phyloP scores from a whole-genome alignment of 305 asterid genomes.

The Petunia hybrid region DNA sequence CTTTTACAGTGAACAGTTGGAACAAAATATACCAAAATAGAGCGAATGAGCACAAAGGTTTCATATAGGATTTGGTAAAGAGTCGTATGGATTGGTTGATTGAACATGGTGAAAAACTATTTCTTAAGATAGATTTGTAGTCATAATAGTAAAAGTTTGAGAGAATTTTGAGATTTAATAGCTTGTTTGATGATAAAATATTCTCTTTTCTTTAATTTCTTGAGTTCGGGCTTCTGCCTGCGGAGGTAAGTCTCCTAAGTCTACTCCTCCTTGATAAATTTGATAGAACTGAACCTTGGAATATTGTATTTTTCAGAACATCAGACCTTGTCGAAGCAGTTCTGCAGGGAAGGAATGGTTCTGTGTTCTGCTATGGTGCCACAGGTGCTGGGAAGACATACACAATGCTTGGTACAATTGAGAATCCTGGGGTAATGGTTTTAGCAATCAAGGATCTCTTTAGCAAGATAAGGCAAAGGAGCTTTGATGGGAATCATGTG shows the following conservation, averaged over 20 bases:
- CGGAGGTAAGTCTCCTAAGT: neutral
- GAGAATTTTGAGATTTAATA: neutral
- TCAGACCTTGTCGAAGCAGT: conserved; percentile 74
- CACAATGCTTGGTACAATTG: conserved; percentile 69
- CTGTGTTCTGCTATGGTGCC: conserved; percentile 74
- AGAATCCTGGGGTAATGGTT: conserved; percentile 74
- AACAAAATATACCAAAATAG: neutral
- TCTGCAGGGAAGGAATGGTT: conserved; percentile 67
- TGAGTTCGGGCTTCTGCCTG: neutral
- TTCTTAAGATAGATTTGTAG: neutral
- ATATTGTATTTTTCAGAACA: conserved; percentile 52
- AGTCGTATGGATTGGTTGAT: conserved; percentile 13
- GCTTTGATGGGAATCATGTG: conserved; percentile 60
- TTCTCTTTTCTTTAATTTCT: neutral
- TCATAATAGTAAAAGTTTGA: neutral
- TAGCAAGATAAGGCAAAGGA: conserved; percentile 55
- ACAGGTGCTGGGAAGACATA: conserved; percentile 77
- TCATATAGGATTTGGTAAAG: too few relatives aligned
- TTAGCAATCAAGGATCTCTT: conserved; percentile 73
- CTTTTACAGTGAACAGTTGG: neutral
- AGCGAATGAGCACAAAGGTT: too few relatives aligned
- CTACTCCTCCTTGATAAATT: conserved; percentile 13
- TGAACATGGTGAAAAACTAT: neutral
- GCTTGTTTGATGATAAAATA: neutral
- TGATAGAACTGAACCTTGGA: conserved; percentile 25